Base-by-base conservation (phyloP, 768 basidiomycete species). In the Lactarius deliciosus region DNA sequence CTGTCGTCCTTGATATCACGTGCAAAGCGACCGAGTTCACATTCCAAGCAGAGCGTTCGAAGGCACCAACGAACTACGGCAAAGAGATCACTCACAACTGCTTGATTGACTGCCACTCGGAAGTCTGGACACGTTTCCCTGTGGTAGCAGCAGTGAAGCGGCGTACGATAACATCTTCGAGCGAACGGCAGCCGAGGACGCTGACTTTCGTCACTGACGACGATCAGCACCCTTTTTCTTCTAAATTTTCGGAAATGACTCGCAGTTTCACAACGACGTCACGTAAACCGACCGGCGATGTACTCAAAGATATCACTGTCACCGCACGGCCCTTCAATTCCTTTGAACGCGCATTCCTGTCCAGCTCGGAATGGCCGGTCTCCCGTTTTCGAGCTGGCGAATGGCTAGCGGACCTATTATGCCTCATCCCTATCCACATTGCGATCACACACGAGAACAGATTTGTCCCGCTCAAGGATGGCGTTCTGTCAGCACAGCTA, bases 381-480 rank as follows among this genome's bases (percentile, higher is more conserved):
- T 83, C 84, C 5, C 67, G 69, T 9, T 83, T 82, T 66, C 76
- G 77, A 25, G 78, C 78, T 0, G 86, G 87, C 38, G 85, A 88
- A 72, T 88, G 87, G 87, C 71, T 88, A 0, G 85, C 83, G 0
- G 83, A 86, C 15, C 72, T 87, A 18, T 66, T 88, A 0, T 88
- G 86, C 63, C 75, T 88, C 22, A 87, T 88, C 53, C 86, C 86
- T 0, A 86, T 88, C 36, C 86, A 88, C 28, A 78, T 88, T 47
- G 87, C 86, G 0, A 69, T 88, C 34, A 82, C 84, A 1, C 78
- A 78, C 10, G 85, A 87, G 53, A 88, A 88, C 67, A 76, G 85
- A 0, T 88, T 88, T 64, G 69, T 88, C 6, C 86, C 87, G 0
- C 75, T 88, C 22, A 86, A 85, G 65, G 85, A 88, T 68, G 84